phyloP scores from a whole-genome alignment of 768 basidiomycete genomes.

The Kwoniella bestiolae region DNA sequence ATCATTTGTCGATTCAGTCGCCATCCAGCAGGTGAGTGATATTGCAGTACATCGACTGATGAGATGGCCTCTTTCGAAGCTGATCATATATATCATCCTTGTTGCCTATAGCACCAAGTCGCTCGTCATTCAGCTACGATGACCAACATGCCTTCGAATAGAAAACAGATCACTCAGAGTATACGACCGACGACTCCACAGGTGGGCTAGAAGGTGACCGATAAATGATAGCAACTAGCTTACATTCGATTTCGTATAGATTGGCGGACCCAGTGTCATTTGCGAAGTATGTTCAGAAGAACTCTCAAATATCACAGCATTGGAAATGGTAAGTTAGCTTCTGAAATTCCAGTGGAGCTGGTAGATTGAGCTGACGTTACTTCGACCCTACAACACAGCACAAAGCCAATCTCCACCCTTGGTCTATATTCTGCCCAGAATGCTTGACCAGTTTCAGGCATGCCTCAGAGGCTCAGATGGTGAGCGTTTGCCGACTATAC shows the following conservation, averaged over 20 bases:
- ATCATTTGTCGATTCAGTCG: slow-evolving; percentile 2
- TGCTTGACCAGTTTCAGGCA: slow-evolving; percentile 1
- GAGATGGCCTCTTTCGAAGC: no score
- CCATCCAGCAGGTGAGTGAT: slow-evolving; percentile 10
- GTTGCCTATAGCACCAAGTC: background rate
- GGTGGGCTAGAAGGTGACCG: no score
- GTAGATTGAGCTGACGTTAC: slow-evolving; percentile 5
- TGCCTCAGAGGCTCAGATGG: background rate
- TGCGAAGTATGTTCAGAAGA: slow-evolving; percentile 4
- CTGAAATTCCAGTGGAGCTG: no score
- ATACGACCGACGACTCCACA: background rate
- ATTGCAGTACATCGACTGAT: no score
- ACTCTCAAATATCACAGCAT: background rate
- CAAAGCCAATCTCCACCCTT: background rate
- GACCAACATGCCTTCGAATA: background rate
- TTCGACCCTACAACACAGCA: background rate
- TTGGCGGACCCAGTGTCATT: background rate
- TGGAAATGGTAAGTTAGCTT: background rate
- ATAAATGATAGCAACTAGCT: background rate
- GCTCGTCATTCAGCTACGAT: background rate
- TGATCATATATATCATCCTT: background rate
- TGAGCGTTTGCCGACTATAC: background rate
- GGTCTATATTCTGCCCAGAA: slow-evolving; percentile 3
- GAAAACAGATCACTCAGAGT: background rate
- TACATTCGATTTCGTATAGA: background rate